Conservation (phyloP, 257 asterid genomes). For the Primulina eburnea region DNA sequence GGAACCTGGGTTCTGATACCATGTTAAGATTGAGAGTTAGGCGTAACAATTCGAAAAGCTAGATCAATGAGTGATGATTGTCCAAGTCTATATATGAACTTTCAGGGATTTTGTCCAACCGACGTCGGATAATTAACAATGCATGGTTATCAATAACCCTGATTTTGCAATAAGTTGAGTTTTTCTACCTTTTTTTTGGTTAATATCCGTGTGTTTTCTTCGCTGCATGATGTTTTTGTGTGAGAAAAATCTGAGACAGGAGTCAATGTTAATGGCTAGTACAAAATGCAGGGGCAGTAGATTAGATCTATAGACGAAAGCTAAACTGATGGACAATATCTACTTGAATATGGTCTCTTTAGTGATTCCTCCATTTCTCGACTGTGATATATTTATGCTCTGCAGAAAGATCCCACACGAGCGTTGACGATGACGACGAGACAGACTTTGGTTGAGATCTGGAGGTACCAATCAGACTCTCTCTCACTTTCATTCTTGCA, state of each 20-base stretch:
- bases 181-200: too few species aligned
- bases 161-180: neutral
- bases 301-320: too few species aligned
- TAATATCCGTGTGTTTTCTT: neutral
- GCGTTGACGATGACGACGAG: constrained; percentile 65
- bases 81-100: too few species aligned
- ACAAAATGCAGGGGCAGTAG: neutral
- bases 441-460: constrained; percentile 62
- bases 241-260: neutral
- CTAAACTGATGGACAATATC: neutral
- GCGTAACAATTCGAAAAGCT: too few species aligned
- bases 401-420: constrained; percentile 67
- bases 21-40: too few species aligned
- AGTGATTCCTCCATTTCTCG: neutral
- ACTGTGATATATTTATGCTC: constrained; percentile 13
- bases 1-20: too few species aligned
- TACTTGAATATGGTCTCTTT: neutral
- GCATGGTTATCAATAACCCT: neutral
- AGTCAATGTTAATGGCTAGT: neutral
- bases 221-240: neutral
- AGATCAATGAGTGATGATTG: too few species aligned
- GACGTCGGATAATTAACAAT: too few species aligned
- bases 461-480: constrained; percentile 45
- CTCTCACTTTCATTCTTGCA: neutral
- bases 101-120: too few species aligned